These are phyloP conservation scores for Magnusiomyces tetraspermus DNA, from an alignment of 1,139 yeast species.

Conservation along the genomic window DNA sequence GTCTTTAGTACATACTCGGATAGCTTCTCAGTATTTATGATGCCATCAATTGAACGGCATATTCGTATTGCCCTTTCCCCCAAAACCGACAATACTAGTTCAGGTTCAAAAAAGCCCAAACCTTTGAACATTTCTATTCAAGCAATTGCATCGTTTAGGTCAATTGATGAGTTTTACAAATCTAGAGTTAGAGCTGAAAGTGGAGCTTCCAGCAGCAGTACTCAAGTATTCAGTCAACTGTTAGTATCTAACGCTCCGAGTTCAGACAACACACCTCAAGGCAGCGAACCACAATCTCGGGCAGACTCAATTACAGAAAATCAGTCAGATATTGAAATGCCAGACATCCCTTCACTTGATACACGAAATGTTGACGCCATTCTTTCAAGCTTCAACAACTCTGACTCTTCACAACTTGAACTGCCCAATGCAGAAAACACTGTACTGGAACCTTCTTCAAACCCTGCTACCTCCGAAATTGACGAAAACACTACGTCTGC, in stretches of 20 bases:
- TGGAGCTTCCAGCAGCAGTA: conserved; percentile 14
- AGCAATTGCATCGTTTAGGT: conserved; percentile 76
- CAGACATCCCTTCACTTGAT: background rate
- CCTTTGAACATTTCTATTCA: conserved; percentile 50
- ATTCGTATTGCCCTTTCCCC: conserved; percentile 44
- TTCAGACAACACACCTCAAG: too few species aligned
- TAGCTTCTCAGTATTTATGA: conserved; percentile 20
- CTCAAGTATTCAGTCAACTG: background rate
- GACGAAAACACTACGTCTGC: background rate
- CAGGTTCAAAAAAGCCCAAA: conserved; percentile 10
- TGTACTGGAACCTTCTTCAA: conserved; percentile 3
- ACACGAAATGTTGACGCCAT: background rate
- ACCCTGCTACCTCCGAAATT: background rate
- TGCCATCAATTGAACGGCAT: conserved; percentile 57
- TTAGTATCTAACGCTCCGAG: background rate
- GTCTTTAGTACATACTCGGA: conserved; percentile 48
- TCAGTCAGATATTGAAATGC: background rate
- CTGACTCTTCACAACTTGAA: background rate
- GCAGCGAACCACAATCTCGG: too few species aligned
- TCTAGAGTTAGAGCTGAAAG: conserved; percentile 15
- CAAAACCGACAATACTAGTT: conserved; percentile 19
- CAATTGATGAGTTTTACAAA: conserved; percentile 50
- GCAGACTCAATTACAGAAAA: background rate
- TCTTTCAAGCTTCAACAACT: background rate
- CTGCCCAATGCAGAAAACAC: too few species aligned